Evolutionary conservation across 2,329 filamentous ascomycete genomes (phyloP).

Genomic region (Monilinia aucupariae): DNA sequence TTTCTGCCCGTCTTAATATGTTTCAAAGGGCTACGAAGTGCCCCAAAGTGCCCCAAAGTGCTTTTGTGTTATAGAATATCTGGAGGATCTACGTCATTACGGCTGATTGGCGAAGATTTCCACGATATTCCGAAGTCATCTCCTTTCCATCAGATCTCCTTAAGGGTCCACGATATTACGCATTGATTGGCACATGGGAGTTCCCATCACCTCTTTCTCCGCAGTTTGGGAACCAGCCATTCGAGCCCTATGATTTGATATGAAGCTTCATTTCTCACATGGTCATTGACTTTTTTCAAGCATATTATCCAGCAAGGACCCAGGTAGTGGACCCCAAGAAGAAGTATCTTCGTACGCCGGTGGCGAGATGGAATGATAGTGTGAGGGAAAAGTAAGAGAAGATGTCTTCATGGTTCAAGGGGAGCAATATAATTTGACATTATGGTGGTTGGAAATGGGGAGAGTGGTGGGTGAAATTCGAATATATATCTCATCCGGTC

Average conservation of each 20-base stretch:
- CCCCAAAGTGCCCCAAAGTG: too few species aligned
- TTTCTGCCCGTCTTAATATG: not conserved
- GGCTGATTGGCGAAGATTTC: slow-evolving; percentile 12
- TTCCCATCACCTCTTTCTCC: slow-evolving; percentile 4
- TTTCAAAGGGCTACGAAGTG: not conserved
- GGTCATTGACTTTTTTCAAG: not conserved
- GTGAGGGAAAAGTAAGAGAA: not conserved
- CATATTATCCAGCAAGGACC: not conserved
- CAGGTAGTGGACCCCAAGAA: not conserved
- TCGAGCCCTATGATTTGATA: not conserved
- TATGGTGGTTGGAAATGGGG: not conserved
- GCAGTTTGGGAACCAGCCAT: not conserved
- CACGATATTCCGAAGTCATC: slow-evolving; percentile 4
- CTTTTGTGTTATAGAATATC: not conserved
- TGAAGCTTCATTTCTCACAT: not conserved
- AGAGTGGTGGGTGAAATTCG: slow-evolving; percentile 9
- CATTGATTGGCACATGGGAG: slow-evolving; percentile 16
- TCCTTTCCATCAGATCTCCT: not conserved
- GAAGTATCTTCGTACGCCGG: slow-evolving; percentile 7
- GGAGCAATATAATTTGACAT: slow-evolving; percentile 4
- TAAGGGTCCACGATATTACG: slow-evolving; percentile 10
- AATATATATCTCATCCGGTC: slow-evolving; percentile 12
- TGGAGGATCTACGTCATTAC: slow-evolving; percentile 15
- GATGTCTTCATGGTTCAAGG: not conserved
- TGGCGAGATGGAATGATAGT: slow-evolving; percentile 6